phyloP scores from a whole-genome alignment of 345 rosid species.

The Syzygium grande region DNA sequence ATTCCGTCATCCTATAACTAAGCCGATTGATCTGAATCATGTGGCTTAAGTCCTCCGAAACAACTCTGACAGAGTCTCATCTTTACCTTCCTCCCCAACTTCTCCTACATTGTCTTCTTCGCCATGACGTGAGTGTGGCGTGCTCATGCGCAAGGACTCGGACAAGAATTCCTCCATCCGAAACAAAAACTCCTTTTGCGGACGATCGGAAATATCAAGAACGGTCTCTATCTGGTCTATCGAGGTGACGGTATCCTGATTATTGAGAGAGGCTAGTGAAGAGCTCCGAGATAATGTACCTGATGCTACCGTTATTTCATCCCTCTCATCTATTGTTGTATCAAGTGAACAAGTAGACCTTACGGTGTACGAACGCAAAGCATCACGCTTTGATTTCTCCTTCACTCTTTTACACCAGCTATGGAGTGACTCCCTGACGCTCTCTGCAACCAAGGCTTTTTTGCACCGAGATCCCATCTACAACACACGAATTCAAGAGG shows the following conservation, averaged over 20 bases:
- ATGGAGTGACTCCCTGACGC: conserved; percentile 87
- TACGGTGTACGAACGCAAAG: conserved; percentile 35
- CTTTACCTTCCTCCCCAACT: conserved; percentile 19
- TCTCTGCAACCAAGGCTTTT: conserved; percentile 78
- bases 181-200: conserved; percentile 27
- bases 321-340: conserved; percentile 62
- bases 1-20: not conserved
- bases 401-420: conserved; percentile 91
- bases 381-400: conserved; percentile 52
- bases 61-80: conserved; percentile 50
- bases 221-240: conserved; percentile 32
- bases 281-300: conserved; percentile 69
- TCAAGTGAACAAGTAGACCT: conserved; percentile 81
- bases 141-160: conserved; percentile 30
- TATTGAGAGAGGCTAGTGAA: conserved; percentile 55
- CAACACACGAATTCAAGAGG: not conserved
- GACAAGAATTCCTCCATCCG: conserved; percentile 54
- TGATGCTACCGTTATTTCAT: conserved; percentile 65
- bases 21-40: not conserved
- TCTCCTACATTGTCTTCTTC: conserved; percentile 35
- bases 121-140: conserved; percentile 27
- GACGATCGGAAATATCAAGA: conserved; percentile 21
- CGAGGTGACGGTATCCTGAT: conserved; percentile 48
- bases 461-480: conserved; percentile 84
- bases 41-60: conserved; percentile 35